Percentiles rank a stretch among this genome's conserved stretches.
These are phyloP conservation scores for Lippia alba DNA, from an alignment of 305 asterid genomes.

Conservation along the genomic window DNA sequence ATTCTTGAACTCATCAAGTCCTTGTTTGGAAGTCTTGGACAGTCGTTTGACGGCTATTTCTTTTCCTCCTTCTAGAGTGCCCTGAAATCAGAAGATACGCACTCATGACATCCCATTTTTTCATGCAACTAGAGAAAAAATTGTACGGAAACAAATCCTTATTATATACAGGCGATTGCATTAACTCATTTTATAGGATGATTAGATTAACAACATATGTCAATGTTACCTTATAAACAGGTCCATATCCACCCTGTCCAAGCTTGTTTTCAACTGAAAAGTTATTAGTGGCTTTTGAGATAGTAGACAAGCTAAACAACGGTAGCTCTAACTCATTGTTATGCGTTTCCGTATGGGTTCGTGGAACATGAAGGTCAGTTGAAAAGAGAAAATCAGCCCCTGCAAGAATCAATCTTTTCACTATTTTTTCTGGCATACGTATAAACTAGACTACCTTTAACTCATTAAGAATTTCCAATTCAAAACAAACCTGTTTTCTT, in stretches of 20 bases:
- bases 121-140: no score
- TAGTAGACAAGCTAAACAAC: conserved; percentile 28
- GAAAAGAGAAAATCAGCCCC: background rate
- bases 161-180: no score
- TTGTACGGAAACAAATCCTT: no score
- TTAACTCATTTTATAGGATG: no score
- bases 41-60: conserved; percentile 47
- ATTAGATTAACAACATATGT: background rate
- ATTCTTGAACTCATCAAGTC: conserved; percentile 40
- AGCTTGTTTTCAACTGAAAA: conserved; percentile 44
- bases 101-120: background rate
- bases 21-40: conserved; percentile 44
- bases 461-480: no score
- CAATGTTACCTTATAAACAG: conserved; percentile 40
- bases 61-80: conserved; percentile 39
- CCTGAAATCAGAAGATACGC: conserved; percentile 24
- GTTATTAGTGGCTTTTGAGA: conserved; percentile 44
- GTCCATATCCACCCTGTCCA: conserved; percentile 64
- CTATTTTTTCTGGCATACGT: no score
- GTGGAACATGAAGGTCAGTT: background rate
- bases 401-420: no score
- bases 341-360: background rate
- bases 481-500: background rate
- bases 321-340: conserved; percentile 36
- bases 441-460: no score